These are phyloP conservation scores for Myrica gale DNA, from an alignment of 306 rosid genomes.

Conservation along the genomic window DNA sequence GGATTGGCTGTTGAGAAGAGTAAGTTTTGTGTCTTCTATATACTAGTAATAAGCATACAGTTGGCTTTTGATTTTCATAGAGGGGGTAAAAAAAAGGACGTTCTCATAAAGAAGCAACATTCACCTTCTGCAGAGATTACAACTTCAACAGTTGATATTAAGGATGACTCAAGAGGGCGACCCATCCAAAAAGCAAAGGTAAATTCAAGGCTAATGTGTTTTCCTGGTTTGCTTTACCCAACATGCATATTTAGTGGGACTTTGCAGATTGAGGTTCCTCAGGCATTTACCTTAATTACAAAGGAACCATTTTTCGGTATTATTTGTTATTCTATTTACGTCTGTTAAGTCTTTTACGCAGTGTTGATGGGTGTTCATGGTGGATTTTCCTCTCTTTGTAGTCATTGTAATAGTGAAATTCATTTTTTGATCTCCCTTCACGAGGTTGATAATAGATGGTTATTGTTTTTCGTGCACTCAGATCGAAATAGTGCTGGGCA, in stretches of 20 bases:
- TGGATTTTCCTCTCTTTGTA: conserved; percentile 1
- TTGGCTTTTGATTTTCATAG: background rate
- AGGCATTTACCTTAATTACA: too few species aligned
- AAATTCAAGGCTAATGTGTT: background rate
- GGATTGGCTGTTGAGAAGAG: conserved; percentile 67
- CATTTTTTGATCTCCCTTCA: background rate
- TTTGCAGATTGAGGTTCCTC: background rate
- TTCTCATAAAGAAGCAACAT: background rate
- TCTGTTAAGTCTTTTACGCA: too few species aligned
- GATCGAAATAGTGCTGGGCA: conserved; percentile 62
- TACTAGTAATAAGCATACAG: background rate
- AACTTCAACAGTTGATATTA: conserved; percentile 64
- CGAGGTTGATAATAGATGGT: conserved; percentile 3
- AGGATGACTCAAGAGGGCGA: conserved; percentile 62
- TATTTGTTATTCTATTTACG: too few species aligned
- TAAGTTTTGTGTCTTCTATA: conserved; percentile 6
- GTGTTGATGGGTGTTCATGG: background rate
- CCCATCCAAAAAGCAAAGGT: conserved; percentile 57
- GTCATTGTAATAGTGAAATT: background rate
- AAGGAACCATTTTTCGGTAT: too few species aligned
- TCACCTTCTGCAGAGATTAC: conserved; percentile 42
- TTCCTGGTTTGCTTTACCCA: background rate
- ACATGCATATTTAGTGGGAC: background rate
- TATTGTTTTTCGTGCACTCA: conserved; percentile 11
- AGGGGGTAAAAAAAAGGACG: background rate